Conservation (phyloP, 306 rosid genomes). For the Pyrus pyrifolia region DNA sequence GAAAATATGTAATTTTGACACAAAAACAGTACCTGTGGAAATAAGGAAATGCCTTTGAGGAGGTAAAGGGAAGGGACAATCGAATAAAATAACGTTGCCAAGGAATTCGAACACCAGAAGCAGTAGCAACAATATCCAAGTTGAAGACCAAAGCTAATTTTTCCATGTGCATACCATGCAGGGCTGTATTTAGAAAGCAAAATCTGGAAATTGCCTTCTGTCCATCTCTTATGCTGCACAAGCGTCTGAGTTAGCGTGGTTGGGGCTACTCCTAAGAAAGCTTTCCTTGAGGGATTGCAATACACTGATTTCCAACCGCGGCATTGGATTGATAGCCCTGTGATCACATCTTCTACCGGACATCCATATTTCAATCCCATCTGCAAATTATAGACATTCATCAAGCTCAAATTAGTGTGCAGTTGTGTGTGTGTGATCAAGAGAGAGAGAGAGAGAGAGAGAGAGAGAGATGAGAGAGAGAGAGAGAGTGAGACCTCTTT, state of each 20-base stretch:
- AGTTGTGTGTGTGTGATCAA: not conserved
- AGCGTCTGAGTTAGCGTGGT: constrained; percentile 43
- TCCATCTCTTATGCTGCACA: constrained; percentile 83
- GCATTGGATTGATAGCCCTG: constrained; percentile 58
- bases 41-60: constrained; percentile 45
- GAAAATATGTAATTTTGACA: not conserved
- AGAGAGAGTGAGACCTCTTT: no score
- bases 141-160: constrained; percentile 52
- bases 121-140: constrained; percentile 46
- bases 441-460: no score
- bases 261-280: constrained; percentile 65
- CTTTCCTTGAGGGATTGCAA: constrained; percentile 54
- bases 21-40: not conserved
- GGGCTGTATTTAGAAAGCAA: constrained; percentile 57
- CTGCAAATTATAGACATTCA: constrained; percentile 24
- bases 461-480: no score
- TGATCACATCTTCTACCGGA: constrained; percentile 75
- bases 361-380: constrained; percentile 70
- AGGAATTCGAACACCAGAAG: constrained; percentile 55
- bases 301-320: constrained; percentile 79
- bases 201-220: constrained; percentile 67
- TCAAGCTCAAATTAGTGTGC: not conserved
- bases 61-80: constrained; percentile 63
- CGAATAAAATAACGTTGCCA: constrained; percentile 47
- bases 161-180: constrained; percentile 44